Base-by-base conservation (phyloP, 495 filamentous ascomycete genomes). In the Lichenothelia convexa region DNA sequence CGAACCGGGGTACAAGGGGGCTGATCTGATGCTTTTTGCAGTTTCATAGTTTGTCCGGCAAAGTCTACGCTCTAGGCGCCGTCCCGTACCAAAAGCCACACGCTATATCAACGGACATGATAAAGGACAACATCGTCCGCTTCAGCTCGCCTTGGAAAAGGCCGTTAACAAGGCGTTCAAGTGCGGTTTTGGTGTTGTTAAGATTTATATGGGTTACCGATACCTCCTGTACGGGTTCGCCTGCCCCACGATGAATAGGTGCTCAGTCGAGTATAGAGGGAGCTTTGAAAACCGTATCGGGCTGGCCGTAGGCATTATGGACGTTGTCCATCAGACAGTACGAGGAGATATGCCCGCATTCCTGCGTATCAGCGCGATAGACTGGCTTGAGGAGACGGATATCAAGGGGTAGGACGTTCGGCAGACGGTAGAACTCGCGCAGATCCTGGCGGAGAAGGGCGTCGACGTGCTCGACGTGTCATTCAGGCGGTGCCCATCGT, bases 401-500 rank as follows among this genome's bases (percentile, higher is more conserved):
- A 41, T 45, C 11, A 62, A 64, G 23, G 62, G 60, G 40, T 78
- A 74, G 75, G 65, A 58, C 11, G 34, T 67, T 9, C 63, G 65
- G 21, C 63, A 72, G 36, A 67, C 71, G 2, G 57, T 71, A n/a
- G 49, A 47, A 4, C 57, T 80, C 4, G 70, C 70, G 5, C 46
- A 48, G 34, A 38, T 61, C 3, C 55, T 80, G 2, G 67, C 67
- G 0, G 55, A 61, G 23, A 54, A 52, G 11, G 73, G 72, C 9
- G 58, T 80, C 17, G 76, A 80, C 45, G 45, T 79, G 16, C 44
- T 82, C 9, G 77, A 82, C 46, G 64, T 79, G 17, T 71, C 65
- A 13, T 32, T 61, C 56, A 6, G 78, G 71, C 13, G 78, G 74
- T 11, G 61, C 68, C 13, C 64, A 78, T 43, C 44, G 62, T 0